Evolutionary conservation across 2,329 filamentous ascomycete genomes (phyloP), one percentile per base, ranked within the genome.

Genomic region (Paecilomyces variotii): DNA sequence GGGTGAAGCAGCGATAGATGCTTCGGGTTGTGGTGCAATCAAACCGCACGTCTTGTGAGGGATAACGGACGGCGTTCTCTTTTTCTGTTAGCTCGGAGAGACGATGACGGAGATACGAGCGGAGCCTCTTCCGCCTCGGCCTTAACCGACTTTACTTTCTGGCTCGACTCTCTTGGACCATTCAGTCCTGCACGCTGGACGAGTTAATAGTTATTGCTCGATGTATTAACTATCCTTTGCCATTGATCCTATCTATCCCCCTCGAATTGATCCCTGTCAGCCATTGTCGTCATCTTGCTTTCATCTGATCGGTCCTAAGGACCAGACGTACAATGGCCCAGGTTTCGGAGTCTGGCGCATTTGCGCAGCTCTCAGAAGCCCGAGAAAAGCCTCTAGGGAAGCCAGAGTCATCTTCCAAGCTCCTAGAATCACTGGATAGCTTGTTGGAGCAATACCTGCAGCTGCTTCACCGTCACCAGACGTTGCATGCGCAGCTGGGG

Each of bases 401-500:
- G 53, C 58, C 58, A 51, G 63, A 60, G 53, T 57, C 66, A 26
- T 60, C 62, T 19, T 58, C 65, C 27, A 68, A 73, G 56, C 61
- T 74, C 49, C 61, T 70, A 57, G 62, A 68, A 59, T 67, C 68
- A 14, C 70, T 79, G 55, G 76, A 79, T 62, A 58, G 59, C 25
- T 66, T 78, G 50, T 68, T 79, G 14, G 73, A 77, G 59, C 70
- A 67, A 28, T 79, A 79, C 63, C 70, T 79, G 51, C 59, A 68
- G 28, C 70, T 79, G 9, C 67, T 79, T 27, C 74, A 80, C 65
- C 65, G 66, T 27, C 74, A 79, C 57, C 76, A 78, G 57, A 67
- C 67, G 39, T 61, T 78, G 50, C 76, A 76, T 45, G 64, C 68
- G 32, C 66, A 72, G 10, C 58, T 79, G 4, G 69, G 73, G 5